A percentile compares a stretch with the other conserved stretches of the same genome.
Conservation (phyloP, 2,329 filamentous ascomycete species). For the Endocalyx cinctus region DNA sequence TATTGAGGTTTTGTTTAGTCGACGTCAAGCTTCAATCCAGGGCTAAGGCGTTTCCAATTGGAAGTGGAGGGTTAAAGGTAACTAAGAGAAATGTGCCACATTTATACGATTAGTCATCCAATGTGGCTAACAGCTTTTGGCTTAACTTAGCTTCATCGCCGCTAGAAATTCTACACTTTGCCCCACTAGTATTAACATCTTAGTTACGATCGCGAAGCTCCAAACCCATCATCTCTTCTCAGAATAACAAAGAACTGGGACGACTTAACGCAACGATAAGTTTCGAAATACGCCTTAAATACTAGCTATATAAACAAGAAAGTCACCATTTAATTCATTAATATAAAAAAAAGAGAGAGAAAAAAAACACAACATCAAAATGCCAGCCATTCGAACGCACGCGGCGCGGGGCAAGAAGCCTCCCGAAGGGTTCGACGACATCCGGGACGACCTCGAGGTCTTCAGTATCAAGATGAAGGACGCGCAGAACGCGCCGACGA, state of each 20-base stretch:
- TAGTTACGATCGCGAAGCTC: slow-evolving; percentile 7
- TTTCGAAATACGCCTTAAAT: neutral
- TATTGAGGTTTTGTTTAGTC: slow-evolving; percentile 23
- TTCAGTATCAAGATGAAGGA: slow-evolving; percentile 93
- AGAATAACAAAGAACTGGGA: neutral
- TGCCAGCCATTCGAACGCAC: slow-evolving; percentile 71
- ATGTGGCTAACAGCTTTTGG: too few relatives aligned
- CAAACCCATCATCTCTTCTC: too few relatives aligned
- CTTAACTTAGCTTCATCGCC: too few relatives aligned
- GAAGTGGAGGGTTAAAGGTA: too few relatives aligned
- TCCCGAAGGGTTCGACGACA: slow-evolving; percentile 81
- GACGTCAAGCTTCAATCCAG: slow-evolving; percentile 29
- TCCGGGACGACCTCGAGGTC: slow-evolving; percentile 80
- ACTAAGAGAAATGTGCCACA: too few relatives aligned
- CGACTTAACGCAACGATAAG: slow-evolving; percentile 1
- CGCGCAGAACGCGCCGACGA: slow-evolving; percentile 83
- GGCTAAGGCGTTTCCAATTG: too few relatives aligned
- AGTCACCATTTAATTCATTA: too few relatives aligned
- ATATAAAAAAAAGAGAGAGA: neutral
- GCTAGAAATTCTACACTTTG: slow-evolving; percentile 23
- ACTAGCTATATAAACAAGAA: too few relatives aligned
- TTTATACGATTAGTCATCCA: too few relatives aligned
- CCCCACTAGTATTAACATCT: slow-evolving; percentile 22
- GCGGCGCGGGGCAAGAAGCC: slow-evolving; percentile 75
- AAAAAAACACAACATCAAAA: slow-evolving; percentile 4